Base-by-base conservation (phyloP, 192 early-diverging fungal genomes). In the Coemansia sp. region DNA sequence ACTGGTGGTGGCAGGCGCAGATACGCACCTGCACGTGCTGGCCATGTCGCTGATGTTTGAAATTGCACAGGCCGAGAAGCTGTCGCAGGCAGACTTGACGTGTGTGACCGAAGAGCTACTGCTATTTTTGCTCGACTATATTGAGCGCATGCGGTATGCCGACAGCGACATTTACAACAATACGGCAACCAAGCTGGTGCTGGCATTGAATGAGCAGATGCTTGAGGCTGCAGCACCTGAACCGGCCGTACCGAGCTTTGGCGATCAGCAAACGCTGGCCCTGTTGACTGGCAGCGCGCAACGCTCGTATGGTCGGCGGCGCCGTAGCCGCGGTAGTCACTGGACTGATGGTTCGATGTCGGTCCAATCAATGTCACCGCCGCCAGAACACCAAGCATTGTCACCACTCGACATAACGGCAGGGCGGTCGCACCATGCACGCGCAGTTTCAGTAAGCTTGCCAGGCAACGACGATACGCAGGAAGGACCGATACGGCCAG, bases 1-100 rank as follows among this genome's bases (percentile, higher is more conserved):
- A 4, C 60, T 72, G 52, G 71, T 74, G 23, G 4, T 69, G 14
- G 57, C 64, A 3, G 34, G 54, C 3, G 40, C 64, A 2, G 77
- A 79, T 25, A 47, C 22, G 53, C 60, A 74, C 49, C 47, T 74
- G 58, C 67, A 79, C 23, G 77, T 79, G 11, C 58, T 79, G 58
- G 77, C 64, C 63, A 79, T 79, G 77, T 79, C 77, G 56, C 62
- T 79, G 47, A 79, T 79, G 77, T 79, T 79, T 79, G 77, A 79
- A 40, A 67, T 79, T 58, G 71, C 71, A 0, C 77, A 79, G 71
- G 71, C 71, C 21, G 77, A 74, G 57, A 20, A 58, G 60, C 65
- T 79, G 11, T 67, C 77, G 8, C 64, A 64, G 34, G 50, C 77
- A 2, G 77, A 79, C 48, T 34, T 67, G 21, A 57, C 59, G 19